phyloP scores from a whole-genome alignment of 225 moss, liverwort and hornwort species.

The Marchantia polymorpha region DNA sequence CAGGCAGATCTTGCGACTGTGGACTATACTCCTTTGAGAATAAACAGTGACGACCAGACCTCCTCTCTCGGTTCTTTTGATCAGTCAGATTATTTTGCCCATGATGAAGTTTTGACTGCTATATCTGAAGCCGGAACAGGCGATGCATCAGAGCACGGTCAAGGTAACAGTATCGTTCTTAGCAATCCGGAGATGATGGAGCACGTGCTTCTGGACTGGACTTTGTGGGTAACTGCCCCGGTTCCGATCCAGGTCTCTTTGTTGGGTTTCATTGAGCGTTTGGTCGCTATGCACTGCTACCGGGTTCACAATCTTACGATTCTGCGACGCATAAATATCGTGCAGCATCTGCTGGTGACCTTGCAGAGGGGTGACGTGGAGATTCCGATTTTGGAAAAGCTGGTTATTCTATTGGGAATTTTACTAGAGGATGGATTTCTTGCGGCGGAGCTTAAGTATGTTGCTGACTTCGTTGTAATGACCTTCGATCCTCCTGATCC shows the following conservation, averaged over 20 bases:
- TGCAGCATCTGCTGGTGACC: slow-evolving; percentile 85
- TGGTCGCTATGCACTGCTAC: slow-evolving; percentile 77
- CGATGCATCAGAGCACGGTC: slow-evolving; percentile 24
- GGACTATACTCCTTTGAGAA: slow-evolving; percentile 10
- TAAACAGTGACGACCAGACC: slow-evolving; percentile 52
- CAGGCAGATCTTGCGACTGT: slow-evolving; percentile 32
- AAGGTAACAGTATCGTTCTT: slow-evolving; percentile 47
- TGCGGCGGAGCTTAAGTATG: slow-evolving; percentile 76
- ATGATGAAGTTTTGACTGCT: slow-evolving; percentile 32
- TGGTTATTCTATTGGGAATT: slow-evolving; percentile 74
- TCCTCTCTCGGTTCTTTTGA: slow-evolving; percentile 45
- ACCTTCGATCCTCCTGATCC: slow-evolving; percentile 87
- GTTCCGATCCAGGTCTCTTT: slow-evolving; percentile 63
- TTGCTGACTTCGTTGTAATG: slow-evolving; percentile 96
- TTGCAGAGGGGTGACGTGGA: slow-evolving; percentile 86
- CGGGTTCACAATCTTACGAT: slow-evolving; percentile 82
- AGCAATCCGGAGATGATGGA: slow-evolving; percentile 91
- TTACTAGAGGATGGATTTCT: slow-evolving; percentile 82
- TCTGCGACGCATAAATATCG: slow-evolving; percentile 70
- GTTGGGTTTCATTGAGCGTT: slow-evolving; percentile 63
- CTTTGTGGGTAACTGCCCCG: slow-evolving; percentile 80
- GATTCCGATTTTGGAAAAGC: slow-evolving; percentile 71
- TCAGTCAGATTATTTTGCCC: slow-evolving; percentile 35
- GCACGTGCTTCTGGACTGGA: slow-evolving; percentile 96
- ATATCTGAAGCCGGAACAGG: slow-evolving; percentile 34